Evolutionary conservation across 2,329 filamentous ascomycete species (phyloP).

Genomic region (Mycosphaerelloides madeirae): DNA sequence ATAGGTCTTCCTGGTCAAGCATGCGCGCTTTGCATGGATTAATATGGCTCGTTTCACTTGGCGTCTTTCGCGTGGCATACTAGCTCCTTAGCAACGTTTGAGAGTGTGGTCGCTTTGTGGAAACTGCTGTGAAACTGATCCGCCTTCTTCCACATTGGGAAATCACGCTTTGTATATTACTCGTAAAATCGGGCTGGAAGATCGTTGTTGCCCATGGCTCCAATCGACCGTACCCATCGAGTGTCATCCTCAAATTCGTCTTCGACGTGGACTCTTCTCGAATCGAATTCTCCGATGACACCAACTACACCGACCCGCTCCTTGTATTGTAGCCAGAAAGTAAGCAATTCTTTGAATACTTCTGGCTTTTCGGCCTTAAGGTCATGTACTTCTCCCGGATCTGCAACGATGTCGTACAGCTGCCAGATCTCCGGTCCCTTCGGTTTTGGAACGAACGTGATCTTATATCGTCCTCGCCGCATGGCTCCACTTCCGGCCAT

Average conservation of each 20-base stretch:
- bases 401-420: slow-evolving; percentile 1
- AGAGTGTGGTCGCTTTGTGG: no score
- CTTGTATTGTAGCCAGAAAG: background rate
- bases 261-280: background rate
- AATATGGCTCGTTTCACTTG: no score
- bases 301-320: background rate
- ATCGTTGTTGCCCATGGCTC: background rate
- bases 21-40: no score
- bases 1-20: no score
- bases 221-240: background rate
- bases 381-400: background rate
- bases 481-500: background rate
- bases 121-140: no score
- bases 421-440: background rate
- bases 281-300: background rate
- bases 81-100: no score
- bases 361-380: background rate
- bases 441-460: background rate
- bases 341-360: background rate
- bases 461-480: background rate
- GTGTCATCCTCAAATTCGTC: background rate
- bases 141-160: no score
- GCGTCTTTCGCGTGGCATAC: no score
- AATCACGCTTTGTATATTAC: no score
- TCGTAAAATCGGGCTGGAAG: no score